Evolutionary conservation across 768 basidiomycete species (phyloP).

Genomic region (Cyathus striatus): DNA sequence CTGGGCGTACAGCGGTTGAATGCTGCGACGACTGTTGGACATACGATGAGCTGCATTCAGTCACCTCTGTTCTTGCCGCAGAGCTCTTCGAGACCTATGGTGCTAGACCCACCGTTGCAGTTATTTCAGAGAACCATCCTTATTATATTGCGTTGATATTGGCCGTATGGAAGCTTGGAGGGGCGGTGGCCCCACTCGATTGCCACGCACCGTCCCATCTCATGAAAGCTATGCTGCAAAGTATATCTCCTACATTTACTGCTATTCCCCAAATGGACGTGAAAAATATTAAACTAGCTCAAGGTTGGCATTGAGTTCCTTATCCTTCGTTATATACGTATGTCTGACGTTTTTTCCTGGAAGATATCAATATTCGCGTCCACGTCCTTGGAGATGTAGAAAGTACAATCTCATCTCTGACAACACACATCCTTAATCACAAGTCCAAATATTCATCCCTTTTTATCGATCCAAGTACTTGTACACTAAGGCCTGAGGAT

Average conservation of each 20-base stretch:
- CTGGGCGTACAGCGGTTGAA: conserved; percentile 15
- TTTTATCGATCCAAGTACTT: no score
- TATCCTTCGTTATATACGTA: no score
- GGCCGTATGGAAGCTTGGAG: conserved; percentile 28
- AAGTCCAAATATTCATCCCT: no score
- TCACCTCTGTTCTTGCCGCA: conserved; percentile 24
- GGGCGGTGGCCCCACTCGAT: conserved; percentile 25
- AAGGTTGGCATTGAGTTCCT: no score
- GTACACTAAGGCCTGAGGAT: no score
- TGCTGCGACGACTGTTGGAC: conserved; percentile 25
- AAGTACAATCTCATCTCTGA: conserved; percentile 21
- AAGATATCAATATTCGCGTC: not conserved
- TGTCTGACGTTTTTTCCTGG: no score
- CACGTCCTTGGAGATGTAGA: conserved; percentile 14
- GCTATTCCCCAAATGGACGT: no score
- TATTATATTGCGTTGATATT: conserved; percentile 22
- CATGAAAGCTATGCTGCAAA: conserved; percentile 23
- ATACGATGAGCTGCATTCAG: conserved; percentile 25
- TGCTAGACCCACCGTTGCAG: conserved; percentile 21
- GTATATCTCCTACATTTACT: conserved; percentile 23
- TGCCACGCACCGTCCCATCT: conserved; percentile 23
- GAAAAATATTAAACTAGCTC: no score
- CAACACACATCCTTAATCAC: conserved; percentile 20
- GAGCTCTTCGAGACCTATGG: conserved; percentile 18
- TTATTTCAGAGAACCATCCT: conserved; percentile 28